Conservation (phyloP, 257 asterid genomes). For the Misopates orontium region DNA sequence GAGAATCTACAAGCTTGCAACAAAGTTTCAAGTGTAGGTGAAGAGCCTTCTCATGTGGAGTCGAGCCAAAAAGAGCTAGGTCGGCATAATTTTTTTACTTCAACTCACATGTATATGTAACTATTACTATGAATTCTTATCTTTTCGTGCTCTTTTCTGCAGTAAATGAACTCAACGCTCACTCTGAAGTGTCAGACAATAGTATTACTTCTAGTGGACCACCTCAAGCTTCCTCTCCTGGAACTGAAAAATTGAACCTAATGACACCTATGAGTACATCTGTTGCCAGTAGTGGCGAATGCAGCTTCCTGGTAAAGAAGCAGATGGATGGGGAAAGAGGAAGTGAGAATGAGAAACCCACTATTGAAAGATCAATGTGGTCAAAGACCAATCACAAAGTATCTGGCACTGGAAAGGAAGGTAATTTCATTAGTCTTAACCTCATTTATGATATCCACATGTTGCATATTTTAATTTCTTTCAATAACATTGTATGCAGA, state of each 20-base stretch:
- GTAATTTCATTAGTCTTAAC: conserved; percentile 26
- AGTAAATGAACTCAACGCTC: conserved; percentile 38
- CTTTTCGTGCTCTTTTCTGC: conserved; percentile 22
- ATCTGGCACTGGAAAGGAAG: conserved; percentile 21
- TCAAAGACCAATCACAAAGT: neutral
- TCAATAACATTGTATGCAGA: conserved; percentile 23
- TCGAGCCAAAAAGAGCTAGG: conserved; percentile 38
- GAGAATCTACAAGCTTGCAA: neutral
- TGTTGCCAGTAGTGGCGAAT: neutral
- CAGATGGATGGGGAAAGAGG: conserved; percentile 30
- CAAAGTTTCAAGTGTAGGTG: conserved; percentile 20
- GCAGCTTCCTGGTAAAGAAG: conserved; percentile 23
- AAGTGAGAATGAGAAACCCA: conserved; percentile 13
- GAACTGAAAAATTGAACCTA: conserved; percentile 29
- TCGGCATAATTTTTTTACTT: neutral
- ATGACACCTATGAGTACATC: conserved; percentile 16
- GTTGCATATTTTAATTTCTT: neutral
- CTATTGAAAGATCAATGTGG: no score
- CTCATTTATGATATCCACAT: neutral
- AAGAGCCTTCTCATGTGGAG: conserved; percentile 17
- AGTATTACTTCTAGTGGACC: conserved; percentile 13
- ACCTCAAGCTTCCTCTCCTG: conserved; percentile 27
- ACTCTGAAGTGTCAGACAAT: conserved; percentile 30
- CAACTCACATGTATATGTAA: no score
- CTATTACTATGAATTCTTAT: neutral